These are phyloP conservation scores for Talaromyces thailandensis DNA, from an alignment of 495 filamentous ascomycete genomes.

Conservation along the genomic window DNA sequence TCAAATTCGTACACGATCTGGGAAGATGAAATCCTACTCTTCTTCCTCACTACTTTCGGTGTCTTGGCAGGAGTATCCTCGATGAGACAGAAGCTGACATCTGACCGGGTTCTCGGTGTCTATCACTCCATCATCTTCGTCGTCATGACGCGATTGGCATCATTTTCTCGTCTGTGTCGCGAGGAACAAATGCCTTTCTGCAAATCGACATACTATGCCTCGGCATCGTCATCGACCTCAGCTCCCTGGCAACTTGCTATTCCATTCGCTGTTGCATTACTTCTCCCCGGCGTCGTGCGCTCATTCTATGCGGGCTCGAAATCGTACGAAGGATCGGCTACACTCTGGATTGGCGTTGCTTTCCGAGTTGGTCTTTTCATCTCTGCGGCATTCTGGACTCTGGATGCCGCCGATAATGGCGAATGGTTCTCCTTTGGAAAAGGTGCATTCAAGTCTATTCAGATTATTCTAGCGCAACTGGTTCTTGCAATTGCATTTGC, in stretches of 20 bases:
- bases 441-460: constrained; percentile 60
- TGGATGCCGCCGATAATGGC: constrained; percentile 86
- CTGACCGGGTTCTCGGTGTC: constrained; percentile 62
- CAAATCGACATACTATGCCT: constrained; percentile 90
- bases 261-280: constrained; percentile 61
- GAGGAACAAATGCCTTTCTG: constrained; percentile 99
- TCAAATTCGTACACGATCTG: constrained; percentile 98
- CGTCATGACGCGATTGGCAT: constrained; percentile 69
- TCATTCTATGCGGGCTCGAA: constrained; percentile 66
- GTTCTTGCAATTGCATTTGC: constrained; percentile 59
- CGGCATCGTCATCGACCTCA: constrained; percentile 82
- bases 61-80: constrained; percentile 62
- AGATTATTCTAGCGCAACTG: constrained; percentile 65
- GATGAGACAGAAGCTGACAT: constrained; percentile 51
- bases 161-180: constrained; percentile 85
- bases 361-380: constrained; percentile 71
- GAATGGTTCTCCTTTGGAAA: constrained; percentile 64
- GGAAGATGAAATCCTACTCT: constrained; percentile 93
- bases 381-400: constrained; percentile 73
- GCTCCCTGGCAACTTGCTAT: constrained; percentile 83
- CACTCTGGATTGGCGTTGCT: constrained; percentile 71
- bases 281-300: constrained; percentile 71
- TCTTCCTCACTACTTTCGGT: constrained; percentile 85
- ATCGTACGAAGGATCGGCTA: constrained; percentile 78
- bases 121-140: constrained; percentile 83